These are phyloP conservation scores for Colletotrichum paranaense DNA, from an alignment of 2,329 filamentous ascomycete genomes.

Conservation along the genomic window DNA sequence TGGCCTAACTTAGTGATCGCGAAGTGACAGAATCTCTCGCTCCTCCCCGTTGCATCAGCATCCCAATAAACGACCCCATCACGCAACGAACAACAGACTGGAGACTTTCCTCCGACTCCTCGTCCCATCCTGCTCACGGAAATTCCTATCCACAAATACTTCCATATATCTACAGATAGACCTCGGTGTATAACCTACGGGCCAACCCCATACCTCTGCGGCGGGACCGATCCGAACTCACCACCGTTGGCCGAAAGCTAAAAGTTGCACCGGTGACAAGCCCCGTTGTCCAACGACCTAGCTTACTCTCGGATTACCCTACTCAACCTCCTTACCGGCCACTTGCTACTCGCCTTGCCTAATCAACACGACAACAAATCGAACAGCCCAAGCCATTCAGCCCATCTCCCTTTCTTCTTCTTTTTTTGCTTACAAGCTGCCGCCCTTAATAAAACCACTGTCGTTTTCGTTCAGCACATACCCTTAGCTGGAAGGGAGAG, in stretches of 20 bases:
- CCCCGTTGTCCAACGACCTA: background rate
- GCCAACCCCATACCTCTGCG: background rate
- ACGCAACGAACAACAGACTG: background rate
- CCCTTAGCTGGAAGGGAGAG: background rate
- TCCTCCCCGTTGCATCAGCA: background rate
- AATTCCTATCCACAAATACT: background rate
- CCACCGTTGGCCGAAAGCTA: slow-evolving; percentile 23
- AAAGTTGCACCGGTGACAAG: slow-evolving; percentile 10
- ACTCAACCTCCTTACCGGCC: background rate
- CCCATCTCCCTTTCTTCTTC: background rate
- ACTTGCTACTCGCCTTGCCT: background rate
- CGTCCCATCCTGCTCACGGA: too few relatives aligned
- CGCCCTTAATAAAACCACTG: background rate
- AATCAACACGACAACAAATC: background rate
- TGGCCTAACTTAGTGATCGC: background rate
- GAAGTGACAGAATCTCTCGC: background rate
- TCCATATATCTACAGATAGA: background rate
- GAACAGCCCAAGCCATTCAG: background rate
- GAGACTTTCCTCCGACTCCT: background rate
- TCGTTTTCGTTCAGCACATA: slow-evolving; percentile 17
- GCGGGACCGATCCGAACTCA: slow-evolving; percentile 30
- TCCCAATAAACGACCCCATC: background rate
- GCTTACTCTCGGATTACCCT: background rate
- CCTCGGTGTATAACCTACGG: background rate
- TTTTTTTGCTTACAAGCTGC: slow-evolving; percentile 8